Evolutionary conservation across 2,329 filamentous ascomycete genomes (phyloP).

Genomic region (Microascus cirrosus): DNA sequence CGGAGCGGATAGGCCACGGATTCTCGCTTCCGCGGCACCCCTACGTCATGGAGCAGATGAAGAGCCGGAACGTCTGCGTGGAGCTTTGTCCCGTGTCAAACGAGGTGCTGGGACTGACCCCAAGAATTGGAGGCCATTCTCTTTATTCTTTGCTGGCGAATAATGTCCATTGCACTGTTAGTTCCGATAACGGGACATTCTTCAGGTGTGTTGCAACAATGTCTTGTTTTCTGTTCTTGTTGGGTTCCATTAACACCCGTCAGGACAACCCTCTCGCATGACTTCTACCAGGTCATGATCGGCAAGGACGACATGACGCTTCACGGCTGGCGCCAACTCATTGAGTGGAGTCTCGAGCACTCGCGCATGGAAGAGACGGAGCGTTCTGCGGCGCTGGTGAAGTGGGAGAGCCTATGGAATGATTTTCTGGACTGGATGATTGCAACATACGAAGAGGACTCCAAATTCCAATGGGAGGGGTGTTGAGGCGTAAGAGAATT

Average conservation of each 20-base stretch:
- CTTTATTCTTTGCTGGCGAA: constrained; percentile 61
- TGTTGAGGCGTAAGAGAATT: neutral
- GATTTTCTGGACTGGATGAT: constrained; percentile 44
- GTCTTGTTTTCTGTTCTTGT: neutral
- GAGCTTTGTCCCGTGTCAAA: constrained; percentile 71
- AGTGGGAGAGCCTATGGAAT: constrained; percentile 47
- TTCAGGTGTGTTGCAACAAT: constrained; percentile 41
- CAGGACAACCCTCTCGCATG: constrained; percentile 61
- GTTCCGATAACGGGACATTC: constrained; percentile 63
- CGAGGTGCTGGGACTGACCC: constrained; percentile 60
- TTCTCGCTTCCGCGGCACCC: constrained; percentile 59
- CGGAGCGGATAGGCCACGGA: constrained; percentile 64
- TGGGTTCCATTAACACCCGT: too few relatives aligned
- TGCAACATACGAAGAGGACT: constrained; percentile 21
- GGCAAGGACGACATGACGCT: constrained; percentile 56
- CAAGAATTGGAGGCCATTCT: constrained; percentile 52
- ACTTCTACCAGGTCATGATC: constrained; percentile 68
- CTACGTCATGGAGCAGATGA: constrained; percentile 54
- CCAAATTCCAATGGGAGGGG: neutral
- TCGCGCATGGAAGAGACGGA: constrained; percentile 38
- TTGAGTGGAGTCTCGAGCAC: constrained; percentile 51
- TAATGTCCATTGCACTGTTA: constrained; percentile 62
- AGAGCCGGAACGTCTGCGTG: constrained; percentile 52
- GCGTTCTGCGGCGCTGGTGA: constrained; percentile 18
- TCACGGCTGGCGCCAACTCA: constrained; percentile 60